These are phyloP conservation scores for Aplosporella prunicola DNA, from an alignment of 2,329 filamentous ascomycete genomes.

Conservation along the genomic window DNA sequence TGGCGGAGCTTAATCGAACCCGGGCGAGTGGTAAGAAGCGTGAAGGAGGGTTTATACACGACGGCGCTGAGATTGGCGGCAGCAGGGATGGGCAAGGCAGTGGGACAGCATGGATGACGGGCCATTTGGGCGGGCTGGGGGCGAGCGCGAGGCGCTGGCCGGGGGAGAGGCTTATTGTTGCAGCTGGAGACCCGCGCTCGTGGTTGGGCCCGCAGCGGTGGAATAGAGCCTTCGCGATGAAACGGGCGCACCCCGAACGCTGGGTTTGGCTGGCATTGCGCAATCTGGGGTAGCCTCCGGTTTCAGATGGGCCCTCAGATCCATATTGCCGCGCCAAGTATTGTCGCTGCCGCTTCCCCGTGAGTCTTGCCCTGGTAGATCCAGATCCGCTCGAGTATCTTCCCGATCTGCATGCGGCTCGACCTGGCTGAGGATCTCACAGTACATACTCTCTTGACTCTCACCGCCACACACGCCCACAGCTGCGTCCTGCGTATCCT, in stretches of 20 bases:
- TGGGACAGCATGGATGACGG: constrained; percentile 5
- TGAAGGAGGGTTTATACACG: constrained; percentile 11
- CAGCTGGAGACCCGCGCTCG: constrained; percentile 4
- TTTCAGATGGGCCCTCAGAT: constrained; percentile 9
- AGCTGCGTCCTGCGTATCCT: constrained; percentile 4
- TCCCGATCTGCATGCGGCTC: constrained; percentile 6
- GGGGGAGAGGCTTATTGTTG: constrained; percentile 5
- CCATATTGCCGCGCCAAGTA: too few relatives aligned
- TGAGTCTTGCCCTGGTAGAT: too few relatives aligned
- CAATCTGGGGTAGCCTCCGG: constrained; percentile 11
- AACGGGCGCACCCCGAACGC: not conserved
- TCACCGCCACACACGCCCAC: not conserved
- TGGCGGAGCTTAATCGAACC: constrained; percentile 12
- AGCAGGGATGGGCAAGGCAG: constrained; percentile 8
- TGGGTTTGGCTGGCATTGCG: too few relatives aligned
- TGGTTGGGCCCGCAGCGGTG: constrained; percentile 1
- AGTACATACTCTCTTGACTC: constrained; percentile 3
- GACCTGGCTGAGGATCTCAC: constrained; percentile 5
- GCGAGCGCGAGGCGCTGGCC: constrained; percentile 1
- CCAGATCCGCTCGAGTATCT: constrained; percentile 3
- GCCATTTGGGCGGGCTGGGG: constrained; percentile 7
- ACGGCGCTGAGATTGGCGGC: constrained; percentile 5
- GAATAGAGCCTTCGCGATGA: not conserved
- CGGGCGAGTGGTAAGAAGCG: constrained; percentile 6
- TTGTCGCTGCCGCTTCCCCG: too few relatives aligned